A percentile compares a stretch with the other conserved stretches of the same genome.
Evolutionary conservation across 352 stramenopile species (phyloP).

Genomic region (Phytopythium mirpurense): DNA sequence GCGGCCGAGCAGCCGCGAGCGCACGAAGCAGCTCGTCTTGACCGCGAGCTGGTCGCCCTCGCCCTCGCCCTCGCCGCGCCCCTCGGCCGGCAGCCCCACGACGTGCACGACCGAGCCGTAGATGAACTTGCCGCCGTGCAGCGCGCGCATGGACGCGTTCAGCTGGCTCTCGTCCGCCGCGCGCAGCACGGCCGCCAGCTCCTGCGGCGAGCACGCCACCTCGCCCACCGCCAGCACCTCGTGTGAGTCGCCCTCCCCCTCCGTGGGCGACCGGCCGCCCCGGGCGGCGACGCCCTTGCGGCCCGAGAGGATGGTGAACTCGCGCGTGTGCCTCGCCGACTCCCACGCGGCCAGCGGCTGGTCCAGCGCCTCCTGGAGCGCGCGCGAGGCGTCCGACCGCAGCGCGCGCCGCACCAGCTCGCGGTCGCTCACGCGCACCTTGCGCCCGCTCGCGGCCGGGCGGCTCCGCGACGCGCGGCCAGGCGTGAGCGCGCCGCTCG

Average conservation of each 20-base stretch:
- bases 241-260: slow-evolving; percentile 9
- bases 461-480: no score
- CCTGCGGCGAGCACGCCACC: slow-evolving; percentile 23
- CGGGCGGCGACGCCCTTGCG: no score
- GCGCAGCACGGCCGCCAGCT: slow-evolving; percentile 20
- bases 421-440: slow-evolving; percentile 19
- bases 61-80: no score
- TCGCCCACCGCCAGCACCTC: slow-evolving; percentile 23
- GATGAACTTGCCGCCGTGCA: slow-evolving; percentile 37
- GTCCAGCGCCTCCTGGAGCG: slow-evolving; percentile 17
- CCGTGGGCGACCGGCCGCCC: no score
- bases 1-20: slow-evolving; percentile 22
- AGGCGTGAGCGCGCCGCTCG: background rate
- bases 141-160: slow-evolving; percentile 31
- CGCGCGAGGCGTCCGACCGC: slow-evolving; percentile 7
- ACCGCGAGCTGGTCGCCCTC: slow-evolving; percentile 26
- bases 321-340: slow-evolving; percentile 1
- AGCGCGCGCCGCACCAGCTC: slow-evolving; percentile 20
- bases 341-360: slow-evolving; percentile 17
- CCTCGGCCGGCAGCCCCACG: no score
- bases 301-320: slow-evolving; percentile 23
- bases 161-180: slow-evolving; percentile 21
- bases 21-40: slow-evolving; percentile 34
- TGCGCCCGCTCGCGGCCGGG: slow-evolving; percentile 1
- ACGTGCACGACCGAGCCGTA: slow-evolving; percentile 43